Evolutionary conservation across 768 basidiomycete species (phyloP), one percentile per base, ranked within the genome.

Genomic region (Sutorius australiensis): DNA sequence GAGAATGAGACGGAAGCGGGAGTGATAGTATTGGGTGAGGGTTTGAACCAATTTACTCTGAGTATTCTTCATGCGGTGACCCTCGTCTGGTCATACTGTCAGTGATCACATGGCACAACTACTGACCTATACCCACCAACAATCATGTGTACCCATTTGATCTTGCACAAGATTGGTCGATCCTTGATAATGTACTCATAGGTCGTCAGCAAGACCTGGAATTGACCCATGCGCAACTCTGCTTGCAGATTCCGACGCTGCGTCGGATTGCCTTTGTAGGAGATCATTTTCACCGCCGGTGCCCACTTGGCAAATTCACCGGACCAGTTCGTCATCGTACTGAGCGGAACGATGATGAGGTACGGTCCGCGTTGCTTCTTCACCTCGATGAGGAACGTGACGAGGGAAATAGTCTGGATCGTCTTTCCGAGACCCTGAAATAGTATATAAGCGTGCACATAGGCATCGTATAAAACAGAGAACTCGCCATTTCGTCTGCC

Each of bases 141-240:
- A 69, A 98, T 95, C 92, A 95, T 95, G 67, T 98, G 95, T 8
- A 95, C 72, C 94, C 94, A 98, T 66, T 92, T 93, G 61, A 93
- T 81, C 74, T 94, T 93, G 71, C 87, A 84, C 31, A 98, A 76
- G 53, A 87, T 69, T 2, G 90, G 89, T n/a, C 92, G 85, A 69
- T 98, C 95, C 74, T 94, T 94, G 79, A 95, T 97, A 70, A 98
- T 93, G 64, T 97, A 98, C 66, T 97, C 94, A 67, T 95, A 98
- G 0, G 94, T 98, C 13, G 95, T 98, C 48, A 98, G 71, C 49
- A 97, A 72, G 21, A 97, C 94, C 63, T 95, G 92, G 79, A 95
- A 97, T 59, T 91, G 82, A 39, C 85, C 83, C 48, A 81, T 72
- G 33, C 92, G 82, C 51, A 98, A 73, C 33, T 93, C 89, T 41